These are phyloP conservation scores for Diospyros lotus DNA, from an alignment of 148 eudicot species.

Conservation along the genomic window DNA sequence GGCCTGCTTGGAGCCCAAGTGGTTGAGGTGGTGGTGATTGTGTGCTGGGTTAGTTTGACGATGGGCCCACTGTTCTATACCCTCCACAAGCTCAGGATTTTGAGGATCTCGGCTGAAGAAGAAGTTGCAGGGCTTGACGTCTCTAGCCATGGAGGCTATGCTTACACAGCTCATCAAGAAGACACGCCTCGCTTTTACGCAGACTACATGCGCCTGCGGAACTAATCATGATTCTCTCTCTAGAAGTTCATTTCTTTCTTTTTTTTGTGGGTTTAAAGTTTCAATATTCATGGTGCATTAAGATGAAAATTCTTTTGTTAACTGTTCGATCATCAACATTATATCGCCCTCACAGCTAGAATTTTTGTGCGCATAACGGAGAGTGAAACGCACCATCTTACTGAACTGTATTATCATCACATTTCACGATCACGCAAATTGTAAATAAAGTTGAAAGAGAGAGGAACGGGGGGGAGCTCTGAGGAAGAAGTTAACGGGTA, in stretches of 20 bases:
- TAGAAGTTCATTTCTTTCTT: not conserved
- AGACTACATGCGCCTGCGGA: conserved; percentile 37
- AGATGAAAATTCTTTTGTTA: too few species aligned
- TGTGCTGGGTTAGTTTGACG: conserved; percentile 62
- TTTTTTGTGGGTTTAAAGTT: not conserved
- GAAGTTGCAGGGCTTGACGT: conserved; percentile 74
- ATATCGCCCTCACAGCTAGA: not conserved
- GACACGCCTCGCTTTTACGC: conserved; percentile 37
- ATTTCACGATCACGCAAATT: too few species aligned
- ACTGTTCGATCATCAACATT: too few species aligned
- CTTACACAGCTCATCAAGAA: conserved; percentile 47
- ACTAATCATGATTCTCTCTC: conserved; percentile 13
- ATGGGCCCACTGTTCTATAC: conserved; percentile 68
- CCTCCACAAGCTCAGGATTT: conserved; percentile 41
- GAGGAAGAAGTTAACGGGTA: not conserved
- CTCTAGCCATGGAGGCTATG: conserved; percentile 80
- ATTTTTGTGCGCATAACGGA: not conserved
- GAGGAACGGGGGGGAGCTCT: not conserved
- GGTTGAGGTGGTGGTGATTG: conserved; percentile 39
- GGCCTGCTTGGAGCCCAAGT: conserved; percentile 58
- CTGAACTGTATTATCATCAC: too few species aligned
- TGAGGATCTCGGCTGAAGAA: conserved; percentile 58
- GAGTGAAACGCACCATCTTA: not conserved
- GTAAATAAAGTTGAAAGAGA: too few species aligned
- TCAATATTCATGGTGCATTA: too few species aligned